Percentiles rank a stretch among this genome's conserved stretches.
Conservation (phyloP, 495 filamentous ascomycete genomes). For the Penicillium salamii region DNA sequence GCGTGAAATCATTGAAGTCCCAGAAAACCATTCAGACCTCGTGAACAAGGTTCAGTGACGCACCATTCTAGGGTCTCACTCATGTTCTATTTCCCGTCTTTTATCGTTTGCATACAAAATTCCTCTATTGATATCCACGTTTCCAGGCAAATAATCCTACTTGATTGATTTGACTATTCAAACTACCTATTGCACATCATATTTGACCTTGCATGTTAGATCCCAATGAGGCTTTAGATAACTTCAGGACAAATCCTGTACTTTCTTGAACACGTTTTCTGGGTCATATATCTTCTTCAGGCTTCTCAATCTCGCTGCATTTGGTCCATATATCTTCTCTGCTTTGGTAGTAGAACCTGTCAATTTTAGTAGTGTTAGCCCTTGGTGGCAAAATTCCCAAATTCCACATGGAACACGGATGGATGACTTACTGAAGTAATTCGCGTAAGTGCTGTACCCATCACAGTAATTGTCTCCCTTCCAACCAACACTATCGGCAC, state of each 20-base stretch:
- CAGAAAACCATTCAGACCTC: not conserved
- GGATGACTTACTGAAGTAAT: slow-evolving; percentile 25
- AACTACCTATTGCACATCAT: too few relatives aligned
- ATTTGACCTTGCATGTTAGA: not conserved
- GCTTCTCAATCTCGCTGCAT: slow-evolving; percentile 31
- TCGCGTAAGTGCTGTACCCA: slow-evolving; percentile 33
- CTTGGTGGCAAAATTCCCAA: too few relatives aligned
- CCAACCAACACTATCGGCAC: not conserved
- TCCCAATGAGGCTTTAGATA: too few relatives aligned
- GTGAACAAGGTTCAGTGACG: too few relatives aligned
- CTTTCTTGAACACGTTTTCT: slow-evolving; percentile 40
- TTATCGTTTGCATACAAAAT: too few relatives aligned
- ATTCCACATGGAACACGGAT: too few relatives aligned
- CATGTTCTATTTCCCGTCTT: too few relatives aligned
- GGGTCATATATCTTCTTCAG: slow-evolving; percentile 49
- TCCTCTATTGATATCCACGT: too few relatives aligned
- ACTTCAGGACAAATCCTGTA: not conserved
- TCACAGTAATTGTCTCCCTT: slow-evolving; percentile 5
- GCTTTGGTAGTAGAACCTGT: slow-evolving; percentile 6
- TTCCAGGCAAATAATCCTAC: too few relatives aligned
- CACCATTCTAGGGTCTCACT: too few relatives aligned
- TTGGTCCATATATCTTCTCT: slow-evolving; percentile 38
- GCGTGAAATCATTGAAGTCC: slow-evolving; percentile 5
- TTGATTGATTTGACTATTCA: too few relatives aligned
- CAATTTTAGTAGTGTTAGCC: too few relatives aligned